A percentile compares a stretch with the other conserved stretches of the same genome.
Evolutionary conservation across 2,329 filamentous ascomycete genomes (phyloP).

Genomic region (Aspergillus sclerotialis): DNA sequence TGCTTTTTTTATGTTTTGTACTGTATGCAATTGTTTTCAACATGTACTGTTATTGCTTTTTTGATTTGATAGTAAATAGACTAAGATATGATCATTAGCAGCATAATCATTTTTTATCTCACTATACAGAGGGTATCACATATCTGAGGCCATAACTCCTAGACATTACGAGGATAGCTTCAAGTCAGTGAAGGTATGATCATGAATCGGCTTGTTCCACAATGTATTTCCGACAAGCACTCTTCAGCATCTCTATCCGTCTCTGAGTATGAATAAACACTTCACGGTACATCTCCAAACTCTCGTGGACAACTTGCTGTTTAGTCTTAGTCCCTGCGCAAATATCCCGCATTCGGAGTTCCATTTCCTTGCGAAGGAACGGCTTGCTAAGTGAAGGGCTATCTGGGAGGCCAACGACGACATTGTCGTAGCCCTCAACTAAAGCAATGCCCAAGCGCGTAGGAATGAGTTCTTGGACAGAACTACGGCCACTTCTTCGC

Average conservation of each 20-base stretch:
- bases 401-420: conserved; percentile 70
- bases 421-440: conserved; percentile 88
- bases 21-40: neutral
- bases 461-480: conserved; percentile 80
- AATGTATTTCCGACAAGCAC: conserved; percentile 53
- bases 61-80: neutral
- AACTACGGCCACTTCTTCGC: conserved; percentile 41
- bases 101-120: neutral
- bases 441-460: conserved; percentile 85
- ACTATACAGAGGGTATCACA: conserved; percentile 4
- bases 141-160: neutral
- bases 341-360: conserved; percentile 92
- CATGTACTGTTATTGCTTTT: neutral
- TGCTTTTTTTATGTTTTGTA: neutral
- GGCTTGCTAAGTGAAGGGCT: conserved; percentile 77
- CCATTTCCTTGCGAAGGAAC: conserved; percentile 96
- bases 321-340: conserved; percentile 77
- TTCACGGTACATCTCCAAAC: conserved; percentile 75
- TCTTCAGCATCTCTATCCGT: conserved; percentile 59
- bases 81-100: neutral
- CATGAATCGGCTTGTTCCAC: conserved; percentile 28
- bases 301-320: conserved; percentile 70
- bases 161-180: too few species aligned
- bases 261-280: conserved; percentile 78
- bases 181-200: too few species aligned